phyloP scores from a whole-genome alignment of 352 stramenopile genomes.

The Phytophthora pini region DNA sequence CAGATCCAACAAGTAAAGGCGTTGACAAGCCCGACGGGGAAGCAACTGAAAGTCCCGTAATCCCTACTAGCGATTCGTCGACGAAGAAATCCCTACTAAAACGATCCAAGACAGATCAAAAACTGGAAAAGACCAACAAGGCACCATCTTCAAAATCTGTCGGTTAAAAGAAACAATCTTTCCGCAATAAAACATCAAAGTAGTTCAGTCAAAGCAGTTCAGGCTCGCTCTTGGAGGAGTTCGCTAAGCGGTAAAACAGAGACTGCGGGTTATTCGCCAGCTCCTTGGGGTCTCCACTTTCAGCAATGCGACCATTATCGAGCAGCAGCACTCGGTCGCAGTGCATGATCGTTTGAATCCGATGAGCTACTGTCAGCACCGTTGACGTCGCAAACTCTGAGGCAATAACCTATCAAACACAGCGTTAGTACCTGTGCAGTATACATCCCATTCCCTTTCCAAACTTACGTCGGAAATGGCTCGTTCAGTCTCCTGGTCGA shows the following conservation, averaged over 20 bases:
- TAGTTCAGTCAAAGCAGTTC: constrained; percentile 10
- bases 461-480: constrained; percentile 68
- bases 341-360: constrained; percentile 96
- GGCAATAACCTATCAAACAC: constrained; percentile 76
- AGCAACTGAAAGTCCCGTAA: background rate
- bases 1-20: background rate
- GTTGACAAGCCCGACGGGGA: constrained; percentile 1
- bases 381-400: constrained; percentile 94
- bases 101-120: constrained; percentile 16
- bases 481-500: constrained; percentile 91
- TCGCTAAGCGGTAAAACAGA: constrained; percentile 54
- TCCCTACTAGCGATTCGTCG: background rate
- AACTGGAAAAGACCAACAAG: constrained; percentile 8
- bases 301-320: constrained; percentile 58
- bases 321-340: constrained; percentile 90
- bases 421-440: no score
- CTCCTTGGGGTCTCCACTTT: constrained; percentile 51
- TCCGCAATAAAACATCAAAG: constrained; percentile 1
- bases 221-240: constrained; percentile 10
- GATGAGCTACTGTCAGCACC: constrained; percentile 97
- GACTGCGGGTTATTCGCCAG: constrained; percentile 45
- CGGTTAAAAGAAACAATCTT: constrained; percentile 1
- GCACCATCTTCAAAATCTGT: constrained; percentile 17
- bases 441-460: no score
- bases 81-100: constrained; percentile 14